Evolutionary conservation across 768 basidiomycete genomes (phyloP).

Genomic region (Leccinum barrowsii): DNA sequence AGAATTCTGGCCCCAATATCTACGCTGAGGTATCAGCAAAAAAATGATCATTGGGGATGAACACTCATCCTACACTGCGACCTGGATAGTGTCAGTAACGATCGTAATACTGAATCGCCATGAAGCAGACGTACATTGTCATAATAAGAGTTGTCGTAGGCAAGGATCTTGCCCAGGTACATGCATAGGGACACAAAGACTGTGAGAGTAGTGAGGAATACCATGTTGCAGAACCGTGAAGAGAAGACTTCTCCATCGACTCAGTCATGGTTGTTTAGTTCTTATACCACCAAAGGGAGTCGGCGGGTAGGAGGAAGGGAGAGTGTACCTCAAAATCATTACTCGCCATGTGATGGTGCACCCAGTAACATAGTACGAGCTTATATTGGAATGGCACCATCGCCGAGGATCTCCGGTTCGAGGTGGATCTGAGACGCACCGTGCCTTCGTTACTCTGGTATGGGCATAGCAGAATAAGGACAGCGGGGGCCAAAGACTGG

Average conservation of each 20-base stretch:
- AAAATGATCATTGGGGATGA: neutral
- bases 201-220: neutral
- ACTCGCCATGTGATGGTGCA: slow-evolving; percentile 10
- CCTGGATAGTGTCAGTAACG: slow-evolving; percentile 32
- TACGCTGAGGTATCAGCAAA: slow-evolving; percentile 20
- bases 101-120: neutral
- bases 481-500: neutral
- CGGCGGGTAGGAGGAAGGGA: neutral
- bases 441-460: slow-evolving; percentile 9
- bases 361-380: slow-evolving; percentile 2
- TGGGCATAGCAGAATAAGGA: slow-evolving; percentile 3
- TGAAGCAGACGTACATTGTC: slow-evolving; percentile 52
- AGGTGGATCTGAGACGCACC: neutral
- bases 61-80: slow-evolving; percentile 46
- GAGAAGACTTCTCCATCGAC: neutral
- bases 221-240: slow-evolving; percentile 10
- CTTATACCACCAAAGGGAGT: slow-evolving; percentile 16
- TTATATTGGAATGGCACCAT: slow-evolving; percentile 14
- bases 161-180: slow-evolving; percentile 24
- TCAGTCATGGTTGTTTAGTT: slow-evolving; percentile 3
- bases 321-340: neutral
- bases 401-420: slow-evolving; percentile 4
- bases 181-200: slow-evolving; percentile 3
- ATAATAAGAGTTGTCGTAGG: slow-evolving; percentile 55
- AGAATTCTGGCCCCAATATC: slow-evolving; percentile 77